These are phyloP conservation scores for Zygoascus sp. DNA, from an alignment of 1,139 yeast species.

Conservation along the genomic window DNA sequence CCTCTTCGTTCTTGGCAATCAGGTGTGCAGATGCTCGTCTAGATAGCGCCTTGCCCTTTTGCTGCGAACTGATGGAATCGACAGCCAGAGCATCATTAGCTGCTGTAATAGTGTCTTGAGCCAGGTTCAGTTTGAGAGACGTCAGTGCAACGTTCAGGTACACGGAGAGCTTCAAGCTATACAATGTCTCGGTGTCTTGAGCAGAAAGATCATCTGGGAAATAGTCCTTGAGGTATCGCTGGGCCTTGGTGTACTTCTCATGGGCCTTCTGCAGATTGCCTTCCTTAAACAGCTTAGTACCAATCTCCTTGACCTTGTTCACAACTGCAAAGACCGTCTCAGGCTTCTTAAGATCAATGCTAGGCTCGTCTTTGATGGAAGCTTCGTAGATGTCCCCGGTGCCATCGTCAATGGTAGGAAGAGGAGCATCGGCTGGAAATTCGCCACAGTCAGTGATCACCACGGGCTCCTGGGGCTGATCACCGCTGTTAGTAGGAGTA, in stretches of 20 bases:
- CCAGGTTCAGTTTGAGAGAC: slow-evolving; percentile 60
- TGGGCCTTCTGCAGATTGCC: slow-evolving; percentile 51
- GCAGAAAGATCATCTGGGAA: slow-evolving; percentile 48
- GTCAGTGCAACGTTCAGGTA: slow-evolving; percentile 71
- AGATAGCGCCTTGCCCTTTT: slow-evolving; percentile 78
- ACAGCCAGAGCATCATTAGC: slow-evolving; percentile 64
- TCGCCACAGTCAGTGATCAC: slow-evolving; percentile 77
- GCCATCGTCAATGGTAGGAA: slow-evolving; percentile 53
- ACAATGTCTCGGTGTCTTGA: slow-evolving; percentile 37
- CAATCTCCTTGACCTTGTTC: slow-evolving; percentile 63
- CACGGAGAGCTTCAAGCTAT: slow-evolving; percentile 57
- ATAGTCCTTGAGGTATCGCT: slow-evolving; percentile 62
- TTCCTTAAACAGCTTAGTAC: slow-evolving; percentile 67
- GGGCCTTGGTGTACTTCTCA: slow-evolving; percentile 67
- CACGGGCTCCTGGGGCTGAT: slow-evolving; percentile 63
- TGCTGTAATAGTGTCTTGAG: slow-evolving; percentile 53
- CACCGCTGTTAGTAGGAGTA: slow-evolving; percentile 55
- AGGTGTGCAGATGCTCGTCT: slow-evolving; percentile 56
- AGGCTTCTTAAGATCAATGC: slow-evolving; percentile 23
- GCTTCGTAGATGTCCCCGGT: slow-evolving; percentile 86
- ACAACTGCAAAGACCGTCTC: slow-evolving; percentile 65
- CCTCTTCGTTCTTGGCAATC: slow-evolving; percentile 54
- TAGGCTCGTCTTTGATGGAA: slow-evolving; percentile 48
- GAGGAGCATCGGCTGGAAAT: slow-evolving; percentile 58
- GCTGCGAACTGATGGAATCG: slow-evolving; percentile 58